Percentiles rank a stretch among this genome's conserved stretches.
Conservation (phyloP, 345 rosid genomes). For the Eucalyptus sp. region DNA sequence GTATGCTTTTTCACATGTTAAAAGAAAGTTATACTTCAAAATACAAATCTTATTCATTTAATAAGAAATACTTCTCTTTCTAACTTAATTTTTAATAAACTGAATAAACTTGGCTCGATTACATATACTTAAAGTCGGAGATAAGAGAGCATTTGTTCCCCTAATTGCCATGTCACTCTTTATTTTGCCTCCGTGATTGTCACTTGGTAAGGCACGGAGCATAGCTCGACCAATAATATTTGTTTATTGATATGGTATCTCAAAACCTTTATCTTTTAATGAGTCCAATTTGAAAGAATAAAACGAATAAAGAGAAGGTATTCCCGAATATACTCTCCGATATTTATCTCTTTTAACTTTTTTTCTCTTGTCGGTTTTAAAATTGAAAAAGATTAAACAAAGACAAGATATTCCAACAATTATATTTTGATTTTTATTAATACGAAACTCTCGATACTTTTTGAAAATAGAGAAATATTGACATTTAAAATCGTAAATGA, state of each 20-base stretch:
- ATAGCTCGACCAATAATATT: not conserved
- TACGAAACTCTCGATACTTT: not conserved
- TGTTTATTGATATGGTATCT: not conserved
- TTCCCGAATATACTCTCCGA: not conserved
- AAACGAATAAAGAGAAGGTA: not conserved
- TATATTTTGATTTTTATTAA: not conserved
- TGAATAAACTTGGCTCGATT: not conserved
- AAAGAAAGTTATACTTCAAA: not conserved
- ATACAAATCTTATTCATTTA: not conserved
- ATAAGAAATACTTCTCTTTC: not conserved
- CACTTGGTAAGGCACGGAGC: no score
- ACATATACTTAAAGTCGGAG: not conserved
- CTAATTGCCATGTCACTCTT: not conserved
- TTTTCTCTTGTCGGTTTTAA: not conserved
- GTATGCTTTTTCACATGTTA: not conserved
- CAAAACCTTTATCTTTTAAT: not conserved
- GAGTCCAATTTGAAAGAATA: not conserved
- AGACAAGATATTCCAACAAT: not conserved
- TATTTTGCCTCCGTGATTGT: no score
- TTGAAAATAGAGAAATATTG: not conserved
- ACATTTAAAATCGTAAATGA: rapidly evolving
- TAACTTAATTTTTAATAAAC: not conserved
- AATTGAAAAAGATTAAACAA: not conserved
- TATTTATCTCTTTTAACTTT: not conserved
- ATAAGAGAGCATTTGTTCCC: not conserved